Percentiles rank a stretch among this genome's conserved stretches.
phyloP scores from a whole-genome alignment of 2,329 filamentous ascomycete genomes.

The Claviceps citrina region DNA sequence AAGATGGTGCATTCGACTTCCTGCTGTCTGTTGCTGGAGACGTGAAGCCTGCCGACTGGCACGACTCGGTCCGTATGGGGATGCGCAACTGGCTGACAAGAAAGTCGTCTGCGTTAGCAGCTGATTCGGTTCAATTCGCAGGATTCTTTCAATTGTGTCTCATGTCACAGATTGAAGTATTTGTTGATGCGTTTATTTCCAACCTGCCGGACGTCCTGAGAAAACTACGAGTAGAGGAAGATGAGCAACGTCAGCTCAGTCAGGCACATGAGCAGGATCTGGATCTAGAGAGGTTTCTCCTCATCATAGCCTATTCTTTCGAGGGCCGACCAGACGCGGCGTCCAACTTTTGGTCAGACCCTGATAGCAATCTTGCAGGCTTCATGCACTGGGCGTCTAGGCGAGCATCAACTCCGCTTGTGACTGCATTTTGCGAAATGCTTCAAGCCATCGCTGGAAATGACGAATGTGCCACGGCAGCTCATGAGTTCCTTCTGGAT shows the following conservation, averaged over 20 bases:
- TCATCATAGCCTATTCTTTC: conserved; percentile 84
- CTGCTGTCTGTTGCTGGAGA: conserved; percentile 73
- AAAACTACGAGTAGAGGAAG: conserved; percentile 73
- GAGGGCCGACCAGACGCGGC: conserved; percentile 73
- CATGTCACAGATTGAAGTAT: conserved; percentile 70
- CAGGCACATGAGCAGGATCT: conserved; percentile 51
- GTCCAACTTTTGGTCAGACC: conserved; percentile 79
- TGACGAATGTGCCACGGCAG: conserved; percentile 64
- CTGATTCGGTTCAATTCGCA: conserved; percentile 54
- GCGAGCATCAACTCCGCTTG: conserved; percentile 85
- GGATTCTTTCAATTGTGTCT: conserved; percentile 56
- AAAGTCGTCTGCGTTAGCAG: conserved; percentile 54
- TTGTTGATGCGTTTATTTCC: conserved; percentile 83
- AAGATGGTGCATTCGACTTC: conserved; percentile 86
- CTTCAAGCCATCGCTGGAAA: conserved; percentile 75
- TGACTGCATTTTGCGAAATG: conserved; percentile 94
- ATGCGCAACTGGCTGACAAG: conserved; percentile 71
- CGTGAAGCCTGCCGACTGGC: conserved; percentile 67
- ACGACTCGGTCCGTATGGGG: conserved; percentile 70
- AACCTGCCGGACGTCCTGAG: conserved; percentile 89
- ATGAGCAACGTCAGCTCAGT: conserved; percentile 62
- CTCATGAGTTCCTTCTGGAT: conserved; percentile 79
- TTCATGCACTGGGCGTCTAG: conserved; percentile 97
- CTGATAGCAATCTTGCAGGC: conserved; percentile 82
- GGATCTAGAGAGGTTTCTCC: conserved; percentile 75